Percentiles rank a stretch among this genome's conserved stretches.
Conservation (phyloP, 1,284 basidiomycete genomes). For the Boletus smithii region DNA sequence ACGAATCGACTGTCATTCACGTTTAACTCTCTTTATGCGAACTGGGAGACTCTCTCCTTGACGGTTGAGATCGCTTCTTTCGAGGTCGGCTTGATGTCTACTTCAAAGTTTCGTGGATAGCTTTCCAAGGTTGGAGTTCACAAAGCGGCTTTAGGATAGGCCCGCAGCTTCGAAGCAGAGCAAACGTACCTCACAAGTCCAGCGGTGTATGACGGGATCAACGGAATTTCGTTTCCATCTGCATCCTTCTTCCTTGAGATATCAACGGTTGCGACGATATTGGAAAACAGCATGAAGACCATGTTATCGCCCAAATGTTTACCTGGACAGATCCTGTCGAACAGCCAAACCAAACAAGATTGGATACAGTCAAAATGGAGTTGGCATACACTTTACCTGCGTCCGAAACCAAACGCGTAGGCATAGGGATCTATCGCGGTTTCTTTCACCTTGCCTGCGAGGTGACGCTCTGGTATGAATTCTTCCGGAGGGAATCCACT, state of each 20-base stretch:
- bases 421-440: constrained; percentile 16
- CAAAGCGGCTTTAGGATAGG: not conserved
- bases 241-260: constrained; percentile 15
- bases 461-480: constrained; percentile 18
- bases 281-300: constrained; percentile 18
- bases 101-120: constrained; percentile 2
- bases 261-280: constrained; percentile 15
- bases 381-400: constrained; percentile 11
- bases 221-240: constrained; percentile 8
- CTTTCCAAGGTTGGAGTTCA: not conserved
- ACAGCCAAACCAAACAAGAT: not conserved
- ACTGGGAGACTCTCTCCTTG: constrained; percentile 5
- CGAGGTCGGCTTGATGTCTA: constrained; percentile 13
- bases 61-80: constrained; percentile 2
- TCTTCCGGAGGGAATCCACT: constrained; percentile 21
- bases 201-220: constrained; percentile 5
- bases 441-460: constrained; percentile 5
- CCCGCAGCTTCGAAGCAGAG: not conserved
- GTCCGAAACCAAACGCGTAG: constrained; percentile 22
- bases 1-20: too few relatives aligned
- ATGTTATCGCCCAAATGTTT: constrained; percentile 19
- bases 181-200: constrained; percentile 20
- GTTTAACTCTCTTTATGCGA: too few relatives aligned
- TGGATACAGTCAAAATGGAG: not conserved
- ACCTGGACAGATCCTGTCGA: constrained; percentile 20